Evolutionary conservation across 2,329 filamentous ascomycete genomes (phyloP).

Genomic region (Fusarium chaquense): DNA sequence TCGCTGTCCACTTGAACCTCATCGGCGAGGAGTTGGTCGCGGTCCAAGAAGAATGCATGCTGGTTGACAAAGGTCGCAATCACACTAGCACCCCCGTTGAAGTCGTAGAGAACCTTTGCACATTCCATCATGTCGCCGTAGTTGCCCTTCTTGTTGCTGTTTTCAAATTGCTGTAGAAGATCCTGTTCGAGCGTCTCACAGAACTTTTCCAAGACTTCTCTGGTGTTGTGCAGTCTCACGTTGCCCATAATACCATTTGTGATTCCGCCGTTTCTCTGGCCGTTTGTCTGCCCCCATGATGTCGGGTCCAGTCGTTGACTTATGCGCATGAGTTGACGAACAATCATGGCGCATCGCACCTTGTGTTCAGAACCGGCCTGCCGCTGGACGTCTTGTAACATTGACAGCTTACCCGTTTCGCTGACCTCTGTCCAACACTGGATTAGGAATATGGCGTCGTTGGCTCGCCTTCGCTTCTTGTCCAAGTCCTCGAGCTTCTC

Average conservation of each 20-base stretch:
- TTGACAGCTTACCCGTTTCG: slow-evolving; percentile 85
- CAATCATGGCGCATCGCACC: slow-evolving; percentile 92
- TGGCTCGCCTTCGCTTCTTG: slow-evolving; percentile 86
- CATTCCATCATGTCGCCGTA: slow-evolving; percentile 99
- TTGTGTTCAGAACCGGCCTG: slow-evolving; percentile 91
- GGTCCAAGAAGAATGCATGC: slow-evolving; percentile 98
- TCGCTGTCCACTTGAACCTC: slow-evolving; percentile 81
- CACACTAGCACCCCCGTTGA: slow-evolving; percentile 94
- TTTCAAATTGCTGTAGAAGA: slow-evolving; percentile 94
- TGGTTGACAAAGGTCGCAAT: slow-evolving; percentile 98
- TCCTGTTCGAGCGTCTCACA: slow-evolving; percentile 96
- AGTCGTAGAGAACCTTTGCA: slow-evolving; percentile 91
- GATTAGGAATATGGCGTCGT: slow-evolving; percentile 94
- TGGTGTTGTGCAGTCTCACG: slow-evolving; percentile 72
- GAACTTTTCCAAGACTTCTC: slow-evolving; percentile 96
- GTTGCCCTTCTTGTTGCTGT: slow-evolving; percentile 94
- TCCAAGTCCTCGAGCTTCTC: slow-evolving; percentile 95
- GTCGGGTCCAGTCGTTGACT: slow-evolving; percentile 87
- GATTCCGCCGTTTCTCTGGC: slow-evolving; percentile 60
- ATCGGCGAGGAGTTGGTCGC: slow-evolving; percentile 89
- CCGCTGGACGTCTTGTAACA: slow-evolving; percentile 88
- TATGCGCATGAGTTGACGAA: slow-evolving; percentile 91
- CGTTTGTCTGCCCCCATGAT: slow-evolving; percentile 75
- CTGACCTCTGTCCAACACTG: slow-evolving; percentile 97
- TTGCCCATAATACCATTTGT: slow-evolving; percentile 58